Evolutionary conservation across 2,329 filamentous ascomycete species (phyloP), one percentile per base, ranked within the genome.

Genomic region (Aspergillus sp.): DNA sequence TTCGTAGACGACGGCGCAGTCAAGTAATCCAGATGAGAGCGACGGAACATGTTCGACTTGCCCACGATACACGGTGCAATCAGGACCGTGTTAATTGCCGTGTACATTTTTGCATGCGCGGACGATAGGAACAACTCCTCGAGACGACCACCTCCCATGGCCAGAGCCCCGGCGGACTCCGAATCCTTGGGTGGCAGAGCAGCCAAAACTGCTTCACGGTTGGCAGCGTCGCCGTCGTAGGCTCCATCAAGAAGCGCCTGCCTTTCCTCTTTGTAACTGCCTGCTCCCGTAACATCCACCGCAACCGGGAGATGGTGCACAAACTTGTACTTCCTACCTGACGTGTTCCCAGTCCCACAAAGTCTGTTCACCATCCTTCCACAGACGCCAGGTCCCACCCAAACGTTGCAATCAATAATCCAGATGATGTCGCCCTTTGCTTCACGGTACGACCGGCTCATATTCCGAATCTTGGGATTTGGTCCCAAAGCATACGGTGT

Each of bases 41-140:
- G 88, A 50, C 93, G 86, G 71, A 97, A 98, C 90, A 98, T 97
- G 72, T 94, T 97, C 61, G 89, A 95, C 73, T 98, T 98, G 44
- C 93, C 93, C 19, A 97, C 85, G 49, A 95, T 86, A 68, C 93
- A 98, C 7, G 94, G 93, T 0, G 93, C 93, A 45, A 97, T 73
- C 3, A 86, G 79, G 13, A 96, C 88, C 0, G 88, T 88, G 69
- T 97, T 97, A 77, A 98, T 98, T 52, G 91, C 93, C 7, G 85
- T 86, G 73, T 98, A 98, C 76, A 98, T 97, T 65, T 98, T 98
- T 58, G 90, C 89, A 67, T 98, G 93, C 0, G 89, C 83, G 0
- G 90, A 93, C 0, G 89, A 85, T 78, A 98, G 86, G 72, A 97
- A 98, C 68, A 91, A 82, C 64, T 98, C 93, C 64, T 98, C 93